Evolutionary conservation across 73 alveolate genomes (phyloP).

Genomic region (Breviolum minutum): DNA sequence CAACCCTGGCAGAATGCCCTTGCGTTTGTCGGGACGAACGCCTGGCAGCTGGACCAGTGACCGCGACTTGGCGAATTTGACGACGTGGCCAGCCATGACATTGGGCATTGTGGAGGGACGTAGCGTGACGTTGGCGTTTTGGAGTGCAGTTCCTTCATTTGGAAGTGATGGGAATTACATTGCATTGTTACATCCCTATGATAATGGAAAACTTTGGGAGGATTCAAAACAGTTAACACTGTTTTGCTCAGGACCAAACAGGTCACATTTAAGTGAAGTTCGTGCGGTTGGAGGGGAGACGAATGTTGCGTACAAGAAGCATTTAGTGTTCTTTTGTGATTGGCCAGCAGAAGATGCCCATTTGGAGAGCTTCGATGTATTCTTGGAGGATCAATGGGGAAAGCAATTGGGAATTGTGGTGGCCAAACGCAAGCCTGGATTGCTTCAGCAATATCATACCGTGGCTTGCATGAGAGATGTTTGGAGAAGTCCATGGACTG

Average conservation of each 20-base stretch:
- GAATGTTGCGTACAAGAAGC: not conserved
- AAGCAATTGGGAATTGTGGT: not conserved
- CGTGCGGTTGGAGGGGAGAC: not conserved
- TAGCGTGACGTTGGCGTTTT: too few relatives aligned
- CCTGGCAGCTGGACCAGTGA: too few relatives aligned
- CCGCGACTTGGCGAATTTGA: too few relatives aligned
- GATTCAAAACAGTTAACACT: not conserved
- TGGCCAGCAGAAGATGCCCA: constrained; percentile 16
- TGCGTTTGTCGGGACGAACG: too few relatives aligned
- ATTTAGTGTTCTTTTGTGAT: not conserved
- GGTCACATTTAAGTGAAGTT: not conserved
- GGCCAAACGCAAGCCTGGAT: not conserved
- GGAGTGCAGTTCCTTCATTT: too few relatives aligned
- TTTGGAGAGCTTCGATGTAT: not conserved
- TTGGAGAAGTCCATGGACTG: not conserved
- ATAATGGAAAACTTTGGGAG: too few relatives aligned
- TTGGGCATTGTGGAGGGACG: too few relatives aligned
- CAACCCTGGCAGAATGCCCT: too few relatives aligned
- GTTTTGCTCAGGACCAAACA: not conserved
- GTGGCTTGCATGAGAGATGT: not conserved
- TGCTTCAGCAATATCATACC: constrained; percentile 6
- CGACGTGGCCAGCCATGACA: too few relatives aligned
- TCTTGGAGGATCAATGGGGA: not conserved
- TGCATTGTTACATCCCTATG: too few relatives aligned
- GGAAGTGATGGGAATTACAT: too few relatives aligned